Percentiles rank a stretch among this genome's conserved stretches.
These are phyloP conservation scores for Seiridium unicorne DNA, from an alignment of 2,329 filamentous ascomycete genomes.

Conservation along the genomic window DNA sequence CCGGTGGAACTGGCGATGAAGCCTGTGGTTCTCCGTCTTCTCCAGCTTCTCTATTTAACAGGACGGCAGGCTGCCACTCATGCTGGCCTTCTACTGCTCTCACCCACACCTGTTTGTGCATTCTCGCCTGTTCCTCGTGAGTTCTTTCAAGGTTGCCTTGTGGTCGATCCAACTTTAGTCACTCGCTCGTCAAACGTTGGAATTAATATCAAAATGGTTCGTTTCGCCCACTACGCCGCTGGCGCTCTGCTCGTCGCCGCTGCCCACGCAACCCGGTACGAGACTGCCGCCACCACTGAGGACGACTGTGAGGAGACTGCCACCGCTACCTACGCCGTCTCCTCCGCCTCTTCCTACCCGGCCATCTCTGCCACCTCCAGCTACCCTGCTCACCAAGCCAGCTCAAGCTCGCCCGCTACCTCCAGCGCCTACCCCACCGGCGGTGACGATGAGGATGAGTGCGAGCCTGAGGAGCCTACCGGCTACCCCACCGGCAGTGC, in stretches of 20 bases:
- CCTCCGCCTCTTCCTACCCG: conserved; percentile 3
- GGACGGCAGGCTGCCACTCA: not conserved
- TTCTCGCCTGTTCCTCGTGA: conserved; percentile 11
- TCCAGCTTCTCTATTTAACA: conserved; percentile 8
- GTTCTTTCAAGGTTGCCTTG: conserved; percentile 8
- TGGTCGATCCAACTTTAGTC: conserved; percentile 26
- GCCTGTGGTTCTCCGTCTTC: not conserved
- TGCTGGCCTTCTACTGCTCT: not conserved
- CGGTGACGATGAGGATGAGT: not conserved
- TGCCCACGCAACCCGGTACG: conserved; percentile 17
- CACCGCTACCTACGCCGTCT: not conserved
- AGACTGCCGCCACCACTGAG: conserved; percentile 6
- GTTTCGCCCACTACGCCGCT: conserved; percentile 27
- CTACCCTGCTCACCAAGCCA: not conserved
- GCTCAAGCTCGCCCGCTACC: no score
- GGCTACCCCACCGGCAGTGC: not conserved
- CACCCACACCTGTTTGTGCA: conserved; percentile 4
- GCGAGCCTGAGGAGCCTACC: not conserved
- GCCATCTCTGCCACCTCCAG: not conserved
- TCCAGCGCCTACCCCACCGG: not conserved
- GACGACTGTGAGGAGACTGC: conserved; percentile 4
- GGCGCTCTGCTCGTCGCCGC: conserved; percentile 26
- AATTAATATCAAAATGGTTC: conserved; percentile 25
- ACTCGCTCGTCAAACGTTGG: conserved; percentile 23
- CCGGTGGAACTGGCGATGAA: not conserved